Evolutionary conservation across 306 rosid genomes (phyloP).

Genomic region (Ormosia semicastrata): DNA sequence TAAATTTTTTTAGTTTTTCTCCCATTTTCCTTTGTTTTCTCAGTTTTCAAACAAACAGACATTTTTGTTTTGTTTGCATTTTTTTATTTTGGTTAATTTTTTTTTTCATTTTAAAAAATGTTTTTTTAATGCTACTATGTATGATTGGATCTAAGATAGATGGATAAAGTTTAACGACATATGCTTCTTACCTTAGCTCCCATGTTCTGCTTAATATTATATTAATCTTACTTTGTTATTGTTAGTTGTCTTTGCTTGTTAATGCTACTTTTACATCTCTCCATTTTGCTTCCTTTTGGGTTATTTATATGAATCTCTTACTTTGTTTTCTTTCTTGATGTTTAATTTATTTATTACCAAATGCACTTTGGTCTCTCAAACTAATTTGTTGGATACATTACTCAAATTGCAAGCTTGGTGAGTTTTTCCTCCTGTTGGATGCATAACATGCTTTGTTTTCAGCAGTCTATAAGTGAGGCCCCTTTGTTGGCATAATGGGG

Average conservation of each 20-base stretch:
- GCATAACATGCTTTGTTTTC: conserved; percentile 4
- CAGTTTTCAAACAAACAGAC: neutral
- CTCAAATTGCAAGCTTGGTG: conserved; percentile 51
- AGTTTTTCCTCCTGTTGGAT: conserved; percentile 38
- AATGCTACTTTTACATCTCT: conserved; percentile 29
- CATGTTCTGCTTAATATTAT: conserved; percentile 43
- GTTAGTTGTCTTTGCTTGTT: conserved; percentile 53
- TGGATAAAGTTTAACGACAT: conserved; percentile 42
- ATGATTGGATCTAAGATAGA: conserved; percentile 44
- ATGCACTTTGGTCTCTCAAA: conserved; percentile 44
- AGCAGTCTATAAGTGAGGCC: neutral
- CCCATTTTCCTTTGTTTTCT: conserved; percentile 2
- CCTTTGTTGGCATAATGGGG: conserved; percentile 7
- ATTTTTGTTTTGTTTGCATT: neutral
- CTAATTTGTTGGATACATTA: conserved; percentile 46
- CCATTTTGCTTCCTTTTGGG: conserved; percentile 37
- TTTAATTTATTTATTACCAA: conserved; percentile 44
- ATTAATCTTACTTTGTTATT: conserved; percentile 13
- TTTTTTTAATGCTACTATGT: neutral
- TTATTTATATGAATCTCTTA: conserved; percentile 29
- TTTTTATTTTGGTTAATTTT: neutral
- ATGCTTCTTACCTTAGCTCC: conserved; percentile 45
- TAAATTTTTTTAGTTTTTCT: conserved; percentile 1
- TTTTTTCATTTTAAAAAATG: neutral
- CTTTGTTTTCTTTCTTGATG: conserved; percentile 8